These are phyloP conservation scores for Saururus chinensis DNA, from an alignment of 164 flowering plant species.

Conservation along the genomic window DNA sequence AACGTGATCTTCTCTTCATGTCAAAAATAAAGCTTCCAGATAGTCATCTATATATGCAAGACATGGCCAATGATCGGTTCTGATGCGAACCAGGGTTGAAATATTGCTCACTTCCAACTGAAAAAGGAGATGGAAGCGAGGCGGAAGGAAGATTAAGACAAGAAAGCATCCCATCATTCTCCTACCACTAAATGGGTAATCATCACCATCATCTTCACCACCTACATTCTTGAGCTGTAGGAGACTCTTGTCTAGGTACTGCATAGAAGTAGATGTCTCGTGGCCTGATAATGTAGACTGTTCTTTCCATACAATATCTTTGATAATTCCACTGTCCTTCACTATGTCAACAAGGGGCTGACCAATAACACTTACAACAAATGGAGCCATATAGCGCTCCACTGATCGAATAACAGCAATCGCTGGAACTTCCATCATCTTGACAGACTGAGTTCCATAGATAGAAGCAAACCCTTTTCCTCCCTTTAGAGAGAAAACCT, in stretches of 20 bases:
- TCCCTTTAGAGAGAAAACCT: conserved; percentile 66
- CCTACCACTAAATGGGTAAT: conserved; percentile 15
- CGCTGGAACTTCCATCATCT: conserved; percentile 71
- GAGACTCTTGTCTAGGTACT: conserved; percentile 21
- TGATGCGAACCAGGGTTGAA: conserved; percentile 78
- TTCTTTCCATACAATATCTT: conserved; percentile 49
- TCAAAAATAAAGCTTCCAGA: conserved; percentile 71
- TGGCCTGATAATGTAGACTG: conserved; percentile 16
- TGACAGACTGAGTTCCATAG: conserved; percentile 78
- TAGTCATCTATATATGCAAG: conserved; percentile 92
- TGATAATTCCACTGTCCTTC: conserved; percentile 46
- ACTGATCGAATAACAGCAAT: conserved; percentile 36
- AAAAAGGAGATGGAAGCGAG: conserved; percentile 87
- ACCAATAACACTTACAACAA: conserved; percentile 75
- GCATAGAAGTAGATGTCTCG: conserved; percentile 11
- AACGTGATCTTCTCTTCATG: conserved; percentile 10
- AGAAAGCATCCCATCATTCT: conserved; percentile 59
- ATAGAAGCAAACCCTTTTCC: conserved; percentile 80
- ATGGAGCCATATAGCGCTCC: conserved; percentile 57
- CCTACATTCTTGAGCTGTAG: conserved; percentile 57
- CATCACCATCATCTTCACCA: conserved; percentile 36
- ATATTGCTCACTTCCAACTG: conserved; percentile 69
- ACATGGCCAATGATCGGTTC: conserved; percentile 99
- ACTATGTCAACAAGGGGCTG: conserved; percentile 44
- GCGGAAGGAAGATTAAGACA: conserved; percentile 83